These are phyloP conservation scores for Conticribra guillardii DNA, from an alignment of 108 stramenopile species.

Conservation along the genomic window DNA sequence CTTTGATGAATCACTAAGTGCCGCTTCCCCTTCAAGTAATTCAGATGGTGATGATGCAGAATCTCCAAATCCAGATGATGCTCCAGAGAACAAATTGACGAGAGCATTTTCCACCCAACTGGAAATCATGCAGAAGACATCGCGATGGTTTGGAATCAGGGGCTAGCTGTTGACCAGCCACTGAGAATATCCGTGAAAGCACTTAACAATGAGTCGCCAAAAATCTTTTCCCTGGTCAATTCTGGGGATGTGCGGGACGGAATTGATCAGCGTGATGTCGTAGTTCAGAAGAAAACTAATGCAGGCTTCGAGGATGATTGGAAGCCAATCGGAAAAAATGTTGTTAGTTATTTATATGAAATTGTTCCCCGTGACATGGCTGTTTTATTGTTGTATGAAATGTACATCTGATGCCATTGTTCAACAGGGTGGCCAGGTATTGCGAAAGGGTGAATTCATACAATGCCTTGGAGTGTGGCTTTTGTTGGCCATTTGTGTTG, in stretches of 20 bases:
- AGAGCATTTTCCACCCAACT: no score
- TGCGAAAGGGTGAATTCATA: constrained; percentile 10
- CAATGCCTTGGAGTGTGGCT: constrained; percentile 32
- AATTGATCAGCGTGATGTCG: not conserved
- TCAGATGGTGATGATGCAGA: no score
- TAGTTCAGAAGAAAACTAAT: not conserved
- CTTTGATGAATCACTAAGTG: no score
- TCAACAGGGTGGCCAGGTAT: no score
- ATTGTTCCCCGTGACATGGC: not conserved
- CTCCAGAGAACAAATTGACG: no score
- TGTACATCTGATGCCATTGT: not conserved
- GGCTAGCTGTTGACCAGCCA: constrained; percentile 6
- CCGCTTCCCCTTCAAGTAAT: no score
- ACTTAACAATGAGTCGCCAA: not conserved
- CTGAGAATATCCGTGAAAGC: constrained; percentile 5
- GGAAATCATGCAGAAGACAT: no score
- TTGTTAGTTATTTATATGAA: not conserved
- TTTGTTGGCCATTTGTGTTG: constrained; percentile 10
- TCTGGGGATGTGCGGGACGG: not conserved
- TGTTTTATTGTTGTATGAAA: not conserved
- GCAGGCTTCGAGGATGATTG: not conserved
- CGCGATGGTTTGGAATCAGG: not conserved
- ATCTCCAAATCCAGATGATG: no score
- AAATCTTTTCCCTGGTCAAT: not conserved
- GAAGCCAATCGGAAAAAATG: not conserved